Evolutionary conservation across 306 rosid species (phyloP), one percentile per base, ranked within the genome.

Genomic region (Rosa rugosa): DNA sequence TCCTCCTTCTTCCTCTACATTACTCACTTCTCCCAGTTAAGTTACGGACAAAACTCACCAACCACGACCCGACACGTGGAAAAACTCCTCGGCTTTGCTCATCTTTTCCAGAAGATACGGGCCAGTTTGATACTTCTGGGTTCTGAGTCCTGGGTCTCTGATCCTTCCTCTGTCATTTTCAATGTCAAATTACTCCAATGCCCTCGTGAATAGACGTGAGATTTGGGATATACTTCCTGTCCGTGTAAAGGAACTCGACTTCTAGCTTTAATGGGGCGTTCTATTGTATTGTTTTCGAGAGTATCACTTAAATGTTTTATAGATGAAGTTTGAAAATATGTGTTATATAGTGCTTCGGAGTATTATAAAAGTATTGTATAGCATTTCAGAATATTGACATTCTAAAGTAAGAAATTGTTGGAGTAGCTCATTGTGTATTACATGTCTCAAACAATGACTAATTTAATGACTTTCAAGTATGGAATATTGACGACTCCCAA

Each of bases 101-200:
- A 31, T 72, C 64, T 5, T 64, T 64, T 13, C 10, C 45, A 44
- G 4, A 60, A 75, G 27, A 27, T 44, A 62, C n/a, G 12, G 45
- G 42, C 71, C 79, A 25, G 31, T 25, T 60, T 59, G 22, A 56
- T 40, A 73, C 77, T 54, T 11, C 67, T 5, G 20, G 14, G 8
- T 38, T 25, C 6, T 20, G 49, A 47, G 64, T 20, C 34, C 44
- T 40, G 44, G 44, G 7, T 40, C 44, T 40, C 11, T 36, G 54
- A 74, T 74, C 22, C 54, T 42, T 73, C 67, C 38, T 6, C 0
- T 42, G 70, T 74, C 78, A 16, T 1, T 56, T 73, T n/a, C 68
- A 38, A 0, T 56, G 41, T 9, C 3, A 64, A 54, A 41, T 73
- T 46, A 73, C 77, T 38, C 4, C 11, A 0, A 38, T 11, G 12